Evolutionary conservation across 768 basidiomycete genomes (phyloP).

Genomic region (Amanita pallidorosea): DNA sequence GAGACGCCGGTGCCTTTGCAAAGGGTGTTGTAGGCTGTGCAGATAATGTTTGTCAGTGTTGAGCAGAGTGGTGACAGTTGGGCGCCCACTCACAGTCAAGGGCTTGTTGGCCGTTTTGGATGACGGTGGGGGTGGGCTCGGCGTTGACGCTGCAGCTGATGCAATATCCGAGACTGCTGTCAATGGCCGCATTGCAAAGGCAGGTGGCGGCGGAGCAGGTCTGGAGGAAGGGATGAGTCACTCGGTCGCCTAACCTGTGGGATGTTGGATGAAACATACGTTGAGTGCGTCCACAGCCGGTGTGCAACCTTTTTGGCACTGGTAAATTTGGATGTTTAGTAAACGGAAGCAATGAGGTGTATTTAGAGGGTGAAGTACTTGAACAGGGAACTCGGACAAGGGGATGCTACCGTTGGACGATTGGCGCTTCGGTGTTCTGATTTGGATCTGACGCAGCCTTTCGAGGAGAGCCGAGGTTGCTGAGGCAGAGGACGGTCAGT

Average conservation of each 20-base stretch:
- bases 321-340: background rate
- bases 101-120: constrained; percentile 1
- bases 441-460: background rate
- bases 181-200: background rate
- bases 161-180: background rate
- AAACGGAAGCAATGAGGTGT: background rate
- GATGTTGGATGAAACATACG: background rate
- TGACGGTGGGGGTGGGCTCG: background rate
- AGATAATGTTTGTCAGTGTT: background rate
- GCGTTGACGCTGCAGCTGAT: constrained; percentile 2
- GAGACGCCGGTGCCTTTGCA: background rate
- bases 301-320: background rate
- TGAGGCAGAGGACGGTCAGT: background rate
- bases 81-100: constrained; percentile 1
- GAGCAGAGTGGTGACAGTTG: too few species aligned
- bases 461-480: background rate
- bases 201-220: constrained; percentile 1
- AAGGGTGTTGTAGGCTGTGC: background rate
- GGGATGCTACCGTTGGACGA: background rate
- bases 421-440: background rate
- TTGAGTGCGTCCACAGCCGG: background rate
- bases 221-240: background rate
- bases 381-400: background rate
- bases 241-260: background rate
- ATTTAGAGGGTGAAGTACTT: background rate